These are phyloP conservation scores for Trichoderma sp. DNA, from an alignment of 2,329 filamentous ascomycete genomes.

Conservation along the genomic window DNA sequence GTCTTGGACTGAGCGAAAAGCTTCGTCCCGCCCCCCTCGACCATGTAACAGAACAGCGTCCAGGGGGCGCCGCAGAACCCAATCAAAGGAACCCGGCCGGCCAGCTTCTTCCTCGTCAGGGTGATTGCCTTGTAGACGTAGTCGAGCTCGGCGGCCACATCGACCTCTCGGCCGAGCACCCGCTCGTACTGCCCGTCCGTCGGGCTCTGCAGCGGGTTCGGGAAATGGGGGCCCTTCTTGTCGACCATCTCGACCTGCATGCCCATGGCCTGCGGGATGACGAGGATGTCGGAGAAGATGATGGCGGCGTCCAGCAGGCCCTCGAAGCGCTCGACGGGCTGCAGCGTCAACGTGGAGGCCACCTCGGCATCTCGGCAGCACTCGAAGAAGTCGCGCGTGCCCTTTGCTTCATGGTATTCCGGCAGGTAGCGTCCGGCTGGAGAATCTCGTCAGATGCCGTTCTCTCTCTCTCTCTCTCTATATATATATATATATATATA, in stretches of 20 bases:
- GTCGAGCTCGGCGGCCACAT: slow-evolving; percentile 78
- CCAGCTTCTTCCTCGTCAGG: slow-evolving; percentile 80
- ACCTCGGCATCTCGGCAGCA: slow-evolving; percentile 93
- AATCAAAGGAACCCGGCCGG: slow-evolving; percentile 85
- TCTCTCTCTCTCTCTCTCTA: not conserved
- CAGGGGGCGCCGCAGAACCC: slow-evolving; percentile 97
- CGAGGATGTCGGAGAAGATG: slow-evolving; percentile 97
- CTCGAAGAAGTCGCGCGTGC: slow-evolving; percentile 88
- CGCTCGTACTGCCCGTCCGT: slow-evolving; percentile 78
- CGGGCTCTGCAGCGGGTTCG: slow-evolving; percentile 73
- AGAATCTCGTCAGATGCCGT: not conserved
- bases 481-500: too few relatives aligned
- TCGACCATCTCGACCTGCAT: slow-evolving; percentile 99
- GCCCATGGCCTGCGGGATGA: slow-evolving; percentile 95
- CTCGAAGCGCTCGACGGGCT: slow-evolving; percentile 87
- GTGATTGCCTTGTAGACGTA: slow-evolving; percentile 98
- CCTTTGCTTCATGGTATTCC: slow-evolving; percentile 96
- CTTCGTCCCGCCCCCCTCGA: slow-evolving; percentile 94
- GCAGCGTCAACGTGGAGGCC: slow-evolving; percentile 87
- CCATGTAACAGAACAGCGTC: slow-evolving; percentile 98
- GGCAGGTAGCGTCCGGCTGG: slow-evolving; percentile 92
- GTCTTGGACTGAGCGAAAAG: slow-evolving; percentile 92
- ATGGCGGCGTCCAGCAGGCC: slow-evolving; percentile 94
- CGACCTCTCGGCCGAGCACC: slow-evolving; percentile 73
- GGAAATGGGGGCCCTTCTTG: slow-evolving; percentile 94